These are phyloP conservation scores for Suillus clintonianus DNA, from an alignment of 768 basidiomycete genomes.

Conservation along the genomic window DNA sequence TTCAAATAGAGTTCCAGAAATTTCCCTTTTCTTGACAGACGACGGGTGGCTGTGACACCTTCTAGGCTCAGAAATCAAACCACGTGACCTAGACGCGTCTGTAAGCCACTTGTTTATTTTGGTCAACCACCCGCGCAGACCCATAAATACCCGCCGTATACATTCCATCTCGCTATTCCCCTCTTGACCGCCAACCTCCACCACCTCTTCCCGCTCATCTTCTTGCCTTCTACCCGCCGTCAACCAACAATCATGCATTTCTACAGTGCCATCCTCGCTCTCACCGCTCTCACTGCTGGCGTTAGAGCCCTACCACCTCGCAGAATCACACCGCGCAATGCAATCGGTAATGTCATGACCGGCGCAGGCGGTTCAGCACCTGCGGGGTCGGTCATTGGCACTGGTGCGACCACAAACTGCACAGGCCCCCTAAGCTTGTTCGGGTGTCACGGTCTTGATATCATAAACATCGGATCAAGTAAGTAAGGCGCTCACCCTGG, in stretches of 20 bases:
- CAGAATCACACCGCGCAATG: constrained; percentile 16
- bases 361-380: constrained; percentile 31
- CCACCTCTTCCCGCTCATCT: not conserved
- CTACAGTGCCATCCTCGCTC: constrained; percentile 19
- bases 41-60: not conserved
- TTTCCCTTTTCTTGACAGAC: not conserved
- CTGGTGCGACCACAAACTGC: constrained; percentile 9
- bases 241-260: constrained; percentile 26
- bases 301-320: constrained; percentile 31
- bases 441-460: not conserved
- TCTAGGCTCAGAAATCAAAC: constrained; percentile 16
- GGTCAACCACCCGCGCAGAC: constrained; percentile 10
- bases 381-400: constrained; percentile 36
- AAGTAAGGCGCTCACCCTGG: not conserved
- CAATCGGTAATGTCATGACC: constrained; percentile 10
- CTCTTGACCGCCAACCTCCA: constrained; percentile 12
- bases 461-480: constrained; percentile 15
- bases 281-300: constrained; percentile 23
- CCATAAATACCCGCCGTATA: constrained; percentile 8
- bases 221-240: not conserved
- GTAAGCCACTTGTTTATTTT: constrained; percentile 15
- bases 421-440: not conserved
- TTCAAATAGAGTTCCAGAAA: not conserved
- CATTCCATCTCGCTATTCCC: not conserved
- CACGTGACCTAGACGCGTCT: constrained; percentile 28